Evolutionary conservation across 768 basidiomycete species (phyloP).

Genomic region (Strobilomyces dryophilus): DNA sequence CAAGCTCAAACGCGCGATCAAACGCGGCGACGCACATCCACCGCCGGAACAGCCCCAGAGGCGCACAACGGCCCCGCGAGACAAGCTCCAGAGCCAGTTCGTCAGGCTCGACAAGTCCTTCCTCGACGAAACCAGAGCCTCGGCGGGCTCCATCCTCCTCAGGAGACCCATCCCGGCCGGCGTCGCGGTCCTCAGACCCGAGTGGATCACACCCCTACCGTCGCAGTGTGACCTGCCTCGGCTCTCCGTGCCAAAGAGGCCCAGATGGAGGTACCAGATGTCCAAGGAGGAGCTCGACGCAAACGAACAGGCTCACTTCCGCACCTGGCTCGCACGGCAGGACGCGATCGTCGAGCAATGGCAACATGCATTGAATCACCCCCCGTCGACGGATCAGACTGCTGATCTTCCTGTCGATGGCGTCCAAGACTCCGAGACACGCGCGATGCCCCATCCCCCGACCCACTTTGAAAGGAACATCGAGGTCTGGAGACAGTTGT

Average conservation of each 20-base stretch:
- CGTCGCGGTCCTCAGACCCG: slow-evolving; percentile 33
- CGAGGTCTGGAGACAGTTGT: slow-evolving; percentile 95
- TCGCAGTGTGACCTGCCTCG: slow-evolving; percentile 1
- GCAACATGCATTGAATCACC: slow-evolving; percentile 30
- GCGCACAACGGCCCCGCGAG: slow-evolving; percentile 3
- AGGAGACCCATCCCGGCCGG: slow-evolving; percentile 50
- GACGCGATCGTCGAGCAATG: slow-evolving; percentile 55
- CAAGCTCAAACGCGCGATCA: slow-evolving; percentile 77
- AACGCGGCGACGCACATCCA: slow-evolving; percentile 64
- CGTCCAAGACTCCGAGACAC: slow-evolving; percentile 15
- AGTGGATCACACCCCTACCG: slow-evolving; percentile 3
- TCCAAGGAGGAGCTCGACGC: slow-evolving; percentile 84
- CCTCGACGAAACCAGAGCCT: slow-evolving; percentile 52
- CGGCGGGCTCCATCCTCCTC: slow-evolving; percentile 53
- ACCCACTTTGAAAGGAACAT: slow-evolving; percentile 87
- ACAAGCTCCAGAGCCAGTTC: slow-evolving; percentile 62
- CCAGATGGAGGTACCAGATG: slow-evolving; percentile 86
- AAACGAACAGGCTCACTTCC: slow-evolving; percentile 84
- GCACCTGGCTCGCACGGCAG: slow-evolving; percentile 69
- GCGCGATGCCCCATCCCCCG: slow-evolving; percentile 54
- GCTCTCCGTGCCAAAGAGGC: slow-evolving; percentile 51
- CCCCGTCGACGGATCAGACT: slow-evolving; percentile 3
- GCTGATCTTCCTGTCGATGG: background rate
- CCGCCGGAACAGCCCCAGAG: slow-evolving; percentile 21
- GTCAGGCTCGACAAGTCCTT: slow-evolving; percentile 55